Evolutionary conservation across 768 basidiomycete species (phyloP).

Genomic region (Amanita rimosa): DNA sequence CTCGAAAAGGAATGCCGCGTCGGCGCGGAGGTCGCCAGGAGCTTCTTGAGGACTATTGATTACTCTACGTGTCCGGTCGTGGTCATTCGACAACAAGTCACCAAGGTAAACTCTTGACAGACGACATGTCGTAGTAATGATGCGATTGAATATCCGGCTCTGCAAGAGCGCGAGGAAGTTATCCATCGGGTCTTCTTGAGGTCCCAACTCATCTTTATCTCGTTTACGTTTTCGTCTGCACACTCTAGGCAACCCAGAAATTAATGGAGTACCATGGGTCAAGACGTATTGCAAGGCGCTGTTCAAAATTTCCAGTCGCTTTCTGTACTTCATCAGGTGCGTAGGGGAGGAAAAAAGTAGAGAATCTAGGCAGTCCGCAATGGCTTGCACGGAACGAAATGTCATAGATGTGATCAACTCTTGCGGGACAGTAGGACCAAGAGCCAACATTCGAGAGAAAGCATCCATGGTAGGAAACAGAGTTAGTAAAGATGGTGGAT

Average conservation of each 20-base stretch:
- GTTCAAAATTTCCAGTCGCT: constrained; percentile 13
- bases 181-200: not conserved
- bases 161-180: not conserved
- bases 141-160: not conserved
- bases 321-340: constrained; percentile 1
- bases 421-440: constrained; percentile 12
- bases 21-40: not conserved
- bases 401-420: constrained; percentile 18
- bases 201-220: not conserved
- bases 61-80: not conserved
- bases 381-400: constrained; percentile 18
- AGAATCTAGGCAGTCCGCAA: constrained; percentile 11
- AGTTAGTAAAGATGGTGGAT: constrained; percentile 8
- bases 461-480: constrained; percentile 19
- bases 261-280: constrained; percentile 9
- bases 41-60: not conserved
- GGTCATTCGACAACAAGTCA: constrained; percentile 3
- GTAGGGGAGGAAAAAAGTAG: not conserved
- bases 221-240: not conserved
- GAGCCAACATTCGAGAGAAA: constrained; percentile 17
- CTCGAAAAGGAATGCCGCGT: constrained; percentile 18
- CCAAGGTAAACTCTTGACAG: not conserved
- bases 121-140: not conserved
- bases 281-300: constrained; percentile 11
- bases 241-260: constrained; percentile 5